Evolutionary conservation across 164 flowering plant genomes (phyloP).

Genomic region (Akebia trifoliata): DNA sequence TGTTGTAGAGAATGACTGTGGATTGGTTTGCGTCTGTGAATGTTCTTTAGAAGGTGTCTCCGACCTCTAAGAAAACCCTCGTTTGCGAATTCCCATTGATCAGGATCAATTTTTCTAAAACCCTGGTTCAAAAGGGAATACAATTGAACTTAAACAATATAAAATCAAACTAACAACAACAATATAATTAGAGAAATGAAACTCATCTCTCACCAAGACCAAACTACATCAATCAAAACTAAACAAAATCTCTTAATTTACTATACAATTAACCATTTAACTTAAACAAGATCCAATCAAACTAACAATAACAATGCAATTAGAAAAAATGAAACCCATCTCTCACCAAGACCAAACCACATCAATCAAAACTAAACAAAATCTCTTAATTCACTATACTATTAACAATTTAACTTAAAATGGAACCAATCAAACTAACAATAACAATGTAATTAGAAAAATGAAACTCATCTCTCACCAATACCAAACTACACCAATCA

Average conservation of each 20-base stretch:
- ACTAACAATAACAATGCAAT: neutral
- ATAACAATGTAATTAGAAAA: too few species aligned
- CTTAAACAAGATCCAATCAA: neutral
- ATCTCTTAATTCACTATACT: neutral
- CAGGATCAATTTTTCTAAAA: conserved; percentile 78
- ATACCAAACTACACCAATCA: neutral
- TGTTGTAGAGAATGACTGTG: conserved; percentile 62
- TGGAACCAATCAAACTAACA: too few species aligned
- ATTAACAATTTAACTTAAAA: neutral
- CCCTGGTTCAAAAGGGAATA: conserved; percentile 38
- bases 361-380: neutral
- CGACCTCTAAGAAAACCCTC: conserved; percentile 74
- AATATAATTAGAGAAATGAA: neutral
- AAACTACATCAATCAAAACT: neutral
- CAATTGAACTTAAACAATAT: neutral
- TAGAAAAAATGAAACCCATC: too few species aligned
- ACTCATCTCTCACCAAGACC: too few species aligned
- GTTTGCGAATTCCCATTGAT: conserved; percentile 88
- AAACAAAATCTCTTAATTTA: neutral
- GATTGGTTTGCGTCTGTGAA: conserved; percentile 74
- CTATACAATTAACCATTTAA: neutral
- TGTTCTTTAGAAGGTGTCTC: conserved; percentile 60
- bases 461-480: too few species aligned
- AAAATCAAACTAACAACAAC: neutral
- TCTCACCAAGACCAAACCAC: neutral